A percentile compares a stretch with the other conserved stretches of the same genome.
phyloP scores from a whole-genome alignment of 2,329 filamentous ascomycete species.

The Chaetomium sp. region DNA sequence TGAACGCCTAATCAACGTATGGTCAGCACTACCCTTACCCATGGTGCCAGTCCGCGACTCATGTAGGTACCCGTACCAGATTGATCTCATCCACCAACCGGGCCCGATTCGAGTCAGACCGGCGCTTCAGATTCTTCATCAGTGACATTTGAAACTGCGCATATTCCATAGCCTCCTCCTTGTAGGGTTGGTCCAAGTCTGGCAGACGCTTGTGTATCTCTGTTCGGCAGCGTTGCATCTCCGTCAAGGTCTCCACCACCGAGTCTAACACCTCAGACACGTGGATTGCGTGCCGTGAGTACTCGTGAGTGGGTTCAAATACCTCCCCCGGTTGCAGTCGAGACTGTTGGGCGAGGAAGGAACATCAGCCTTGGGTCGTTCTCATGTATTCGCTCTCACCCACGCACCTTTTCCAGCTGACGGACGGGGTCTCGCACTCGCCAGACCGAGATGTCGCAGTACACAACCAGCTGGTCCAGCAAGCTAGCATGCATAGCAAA shows the following conservation, averaged over 20 bases:
- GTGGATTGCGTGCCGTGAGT: slow-evolving; percentile 18
- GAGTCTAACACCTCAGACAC: slow-evolving; percentile 16
- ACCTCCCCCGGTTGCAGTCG: slow-evolving; percentile 11
- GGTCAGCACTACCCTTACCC: not conserved
- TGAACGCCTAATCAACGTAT: slow-evolving; percentile 15
- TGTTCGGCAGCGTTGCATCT: slow-evolving; percentile 8
- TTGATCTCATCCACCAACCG: slow-evolving; percentile 17
- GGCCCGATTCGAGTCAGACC: slow-evolving; percentile 16
- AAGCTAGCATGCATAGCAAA: slow-evolving; percentile 16
- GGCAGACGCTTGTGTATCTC: slow-evolving; percentile 5
- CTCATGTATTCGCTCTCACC: not conserved
- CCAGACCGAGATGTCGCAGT: slow-evolving; percentile 19
- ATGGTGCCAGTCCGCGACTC: not conserved
- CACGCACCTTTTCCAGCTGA: slow-evolving; percentile 15
- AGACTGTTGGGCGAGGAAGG: not conserved
- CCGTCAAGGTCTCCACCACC: slow-evolving; percentile 10
- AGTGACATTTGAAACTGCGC: slow-evolving; percentile 17
- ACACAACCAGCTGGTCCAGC: slow-evolving; percentile 15
- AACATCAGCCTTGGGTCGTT: not conserved
- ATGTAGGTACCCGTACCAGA: slow-evolving; percentile 6
- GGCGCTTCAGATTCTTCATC: slow-evolving; percentile 14
- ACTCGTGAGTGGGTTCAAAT: slow-evolving; percentile 17
- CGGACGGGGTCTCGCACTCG: slow-evolving; percentile 18
- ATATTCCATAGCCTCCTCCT: slow-evolving; percentile 14
- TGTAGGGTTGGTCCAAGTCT: slow-evolving; percentile 11